Conservation (phyloP, 805 yeast species). For the Wickerhamiella brachini region DNA sequence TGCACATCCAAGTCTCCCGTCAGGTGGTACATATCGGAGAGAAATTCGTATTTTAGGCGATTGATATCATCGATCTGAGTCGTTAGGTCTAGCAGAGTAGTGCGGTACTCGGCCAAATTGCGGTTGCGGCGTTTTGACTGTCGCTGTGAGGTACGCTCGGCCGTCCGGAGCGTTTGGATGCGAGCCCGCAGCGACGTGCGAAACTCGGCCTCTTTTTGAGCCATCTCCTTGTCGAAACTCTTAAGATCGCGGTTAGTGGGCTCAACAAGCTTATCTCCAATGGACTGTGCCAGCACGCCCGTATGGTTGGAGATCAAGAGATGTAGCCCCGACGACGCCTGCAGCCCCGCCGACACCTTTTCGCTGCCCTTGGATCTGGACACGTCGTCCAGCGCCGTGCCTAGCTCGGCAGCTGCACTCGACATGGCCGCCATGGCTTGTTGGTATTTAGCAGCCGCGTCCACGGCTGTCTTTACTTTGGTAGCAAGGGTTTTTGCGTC, state of each 20-base stretch:
- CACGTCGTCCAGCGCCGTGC: constrained; percentile 50
- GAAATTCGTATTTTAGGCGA: constrained; percentile 57
- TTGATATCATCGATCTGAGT: constrained; percentile 70
- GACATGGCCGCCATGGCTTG: constrained; percentile 36
- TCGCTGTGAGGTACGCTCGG: constrained; percentile 48
- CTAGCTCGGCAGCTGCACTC: constrained; percentile 55
- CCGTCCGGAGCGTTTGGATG: constrained; percentile 38
- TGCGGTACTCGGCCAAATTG: constrained; percentile 53
- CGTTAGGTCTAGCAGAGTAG: constrained; percentile 53
- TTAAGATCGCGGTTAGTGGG: constrained; percentile 37
- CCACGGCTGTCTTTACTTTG: constrained; percentile 30
- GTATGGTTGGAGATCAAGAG: constrained; percentile 66
- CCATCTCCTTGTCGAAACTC: constrained; percentile 32
- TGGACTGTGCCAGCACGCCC: constrained; percentile 46
- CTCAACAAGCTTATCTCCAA: constrained; percentile 40
- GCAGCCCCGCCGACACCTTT: constrained; percentile 44
- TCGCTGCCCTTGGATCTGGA: constrained; percentile 53
- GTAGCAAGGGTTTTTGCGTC: constrained; percentile 1
- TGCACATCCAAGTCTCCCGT: constrained; percentile 48
- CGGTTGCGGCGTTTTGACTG: constrained; percentile 47
- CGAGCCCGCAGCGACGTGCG: constrained; percentile 39
- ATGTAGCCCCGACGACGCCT: constrained; percentile 65
- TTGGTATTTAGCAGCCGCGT: constrained; percentile 35
- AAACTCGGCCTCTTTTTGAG: constrained; percentile 39
- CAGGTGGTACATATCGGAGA: constrained; percentile 45